A percentile compares a stretch with the other conserved stretches of the same genome.
These are phyloP conservation scores for Huntiella bhutanensis DNA, from an alignment of 2,329 filamentous ascomycete species.

Conservation along the genomic window DNA sequence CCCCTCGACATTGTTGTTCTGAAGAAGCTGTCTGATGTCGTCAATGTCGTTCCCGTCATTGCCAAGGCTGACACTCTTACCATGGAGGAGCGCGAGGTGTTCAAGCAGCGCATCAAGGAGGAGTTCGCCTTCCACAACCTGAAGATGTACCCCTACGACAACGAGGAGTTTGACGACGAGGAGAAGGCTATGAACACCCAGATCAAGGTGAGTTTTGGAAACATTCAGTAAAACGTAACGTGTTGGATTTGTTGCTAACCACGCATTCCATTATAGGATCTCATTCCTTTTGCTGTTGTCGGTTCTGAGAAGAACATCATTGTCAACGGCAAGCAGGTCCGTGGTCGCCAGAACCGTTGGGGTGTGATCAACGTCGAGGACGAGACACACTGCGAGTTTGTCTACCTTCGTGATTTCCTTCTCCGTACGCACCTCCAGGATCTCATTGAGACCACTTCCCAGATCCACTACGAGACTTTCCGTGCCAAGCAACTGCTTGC, in stretches of 20 bases:
- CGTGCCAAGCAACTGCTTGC: constrained; percentile 96
- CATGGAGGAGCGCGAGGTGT: constrained; percentile 80
- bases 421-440: constrained; percentile 97
- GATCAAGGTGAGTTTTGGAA: constrained; percentile 58
- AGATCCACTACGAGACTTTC: constrained; percentile 99
- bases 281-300: constrained; percentile 94
- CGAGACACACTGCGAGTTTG: constrained; percentile 98
- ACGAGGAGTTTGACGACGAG: constrained; percentile 95
- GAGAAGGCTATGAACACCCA: constrained; percentile 83
- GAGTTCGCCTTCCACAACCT: constrained; percentile 99
- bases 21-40: constrained; percentile 98
- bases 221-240: neutral
- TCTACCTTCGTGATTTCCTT: constrained; percentile 95
- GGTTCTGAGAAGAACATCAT: constrained; percentile 97
- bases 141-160: constrained; percentile 99
- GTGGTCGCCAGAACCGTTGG: constrained; percentile 96
- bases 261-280: constrained; percentile 36
- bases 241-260: constrained; percentile 18
- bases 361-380: constrained; percentile 99
- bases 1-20: constrained; percentile 98
- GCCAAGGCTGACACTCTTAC: constrained; percentile 96
- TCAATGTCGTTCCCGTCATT: constrained; percentile 97
- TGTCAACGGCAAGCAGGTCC: constrained; percentile 91
- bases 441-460: constrained; percentile 94
- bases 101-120: constrained; percentile 99